Base-by-base conservation (phyloP, 805 yeast species). In the Sporopachydermia lactativora region DNA sequence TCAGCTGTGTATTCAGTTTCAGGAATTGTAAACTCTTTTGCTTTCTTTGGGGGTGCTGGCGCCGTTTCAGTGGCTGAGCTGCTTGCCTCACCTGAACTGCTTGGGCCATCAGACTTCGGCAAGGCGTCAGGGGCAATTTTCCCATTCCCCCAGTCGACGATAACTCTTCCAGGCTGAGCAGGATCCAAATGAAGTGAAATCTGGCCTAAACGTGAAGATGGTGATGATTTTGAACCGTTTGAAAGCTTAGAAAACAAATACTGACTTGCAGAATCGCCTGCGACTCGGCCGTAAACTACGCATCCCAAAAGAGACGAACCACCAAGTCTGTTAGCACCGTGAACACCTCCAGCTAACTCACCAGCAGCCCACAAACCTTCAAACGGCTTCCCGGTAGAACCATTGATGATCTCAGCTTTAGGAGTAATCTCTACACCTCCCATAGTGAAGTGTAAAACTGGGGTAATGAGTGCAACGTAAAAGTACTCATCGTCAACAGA, bases 381-480 rank as follows among this genome's bases (percentile, higher is more conserved):
- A n/a, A 70, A 52, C 2, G 58, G 55, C 16, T 41, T 45, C 36
- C 43, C 42, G 16, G 46, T 38, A 5, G 56, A 55, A 1, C 52
- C 47, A 18, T 44, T 49, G 41, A 68, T 40, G 45, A 59, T 50
- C 52, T 68, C 54, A 1, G 73, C 59, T 36, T 63, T 56, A 37
- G 65, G 64, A 49, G 71, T 67, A 48, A 74, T 71, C 50, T 69
- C 66, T 38, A 72, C 71, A 13, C 82, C 82, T 18, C 82, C 82
- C 81, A 75, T 76, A 13, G 81, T 73, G 53, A 75, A 75, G 52
- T 75, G 82, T 37, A 76, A 59, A 43, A 72, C 75, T 31, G 80
- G 63, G 4, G 77, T 71, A 37, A 73, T 64, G 44, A 61, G 68
- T 1, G 77, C 70, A 17, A 71, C 73, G 47, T 71, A 70, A 49